Percentiles rank a stretch among this genome's conserved stretches.
These are phyloP conservation scores for Diphasiastrum complanatum DNA, from an alignment of 83 land plant species.

Conservation along the genomic window DNA sequence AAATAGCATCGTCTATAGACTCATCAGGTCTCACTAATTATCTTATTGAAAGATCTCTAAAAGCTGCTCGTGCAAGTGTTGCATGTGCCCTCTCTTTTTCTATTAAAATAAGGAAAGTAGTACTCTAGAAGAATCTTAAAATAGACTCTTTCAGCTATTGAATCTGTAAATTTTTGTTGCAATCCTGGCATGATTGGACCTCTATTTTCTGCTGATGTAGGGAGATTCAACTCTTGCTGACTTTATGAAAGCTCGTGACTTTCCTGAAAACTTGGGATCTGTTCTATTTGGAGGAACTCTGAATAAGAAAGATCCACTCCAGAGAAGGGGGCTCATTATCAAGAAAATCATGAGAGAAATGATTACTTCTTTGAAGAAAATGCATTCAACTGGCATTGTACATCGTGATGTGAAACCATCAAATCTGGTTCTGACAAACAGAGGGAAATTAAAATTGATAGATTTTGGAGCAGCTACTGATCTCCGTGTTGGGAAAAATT, in stretches of 20 bases:
- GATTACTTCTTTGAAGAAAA: constrained; percentile 71
- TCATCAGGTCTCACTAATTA: not conserved
- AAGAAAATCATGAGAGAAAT: constrained; percentile 89
- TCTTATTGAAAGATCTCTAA: too few relatives aligned
- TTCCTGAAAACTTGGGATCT: constrained; percentile 75
- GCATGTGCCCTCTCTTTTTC: too few relatives aligned
- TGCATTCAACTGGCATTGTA: constrained; percentile 92
- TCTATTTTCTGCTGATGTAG: too few relatives aligned
- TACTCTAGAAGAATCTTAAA: too few relatives aligned
- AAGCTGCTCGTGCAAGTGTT: too few relatives aligned
- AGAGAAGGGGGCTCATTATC: constrained; percentile 67
- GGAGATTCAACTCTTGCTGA: constrained; percentile 76
- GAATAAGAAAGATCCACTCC: constrained; percentile 47
- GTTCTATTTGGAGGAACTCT: constrained; percentile 72
- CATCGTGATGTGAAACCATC: constrained; percentile 97
- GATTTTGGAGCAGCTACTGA: constrained; percentile 99
- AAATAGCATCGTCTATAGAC: not conserved
- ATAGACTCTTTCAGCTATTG: too few relatives aligned
- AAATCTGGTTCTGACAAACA: constrained; percentile 85
- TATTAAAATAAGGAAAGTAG: too few relatives aligned
- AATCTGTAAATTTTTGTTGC: too few relatives aligned
- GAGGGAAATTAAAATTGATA: constrained; percentile 81
- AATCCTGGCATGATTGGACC: too few relatives aligned
- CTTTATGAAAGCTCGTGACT: constrained; percentile 77
- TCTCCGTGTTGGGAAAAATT: constrained; percentile 93